Evolutionary conservation across 176 grass and related monocot genomes (phyloP), one percentile per base, ranked within the genome.

Genomic region (Microstegium vimineum): DNA sequence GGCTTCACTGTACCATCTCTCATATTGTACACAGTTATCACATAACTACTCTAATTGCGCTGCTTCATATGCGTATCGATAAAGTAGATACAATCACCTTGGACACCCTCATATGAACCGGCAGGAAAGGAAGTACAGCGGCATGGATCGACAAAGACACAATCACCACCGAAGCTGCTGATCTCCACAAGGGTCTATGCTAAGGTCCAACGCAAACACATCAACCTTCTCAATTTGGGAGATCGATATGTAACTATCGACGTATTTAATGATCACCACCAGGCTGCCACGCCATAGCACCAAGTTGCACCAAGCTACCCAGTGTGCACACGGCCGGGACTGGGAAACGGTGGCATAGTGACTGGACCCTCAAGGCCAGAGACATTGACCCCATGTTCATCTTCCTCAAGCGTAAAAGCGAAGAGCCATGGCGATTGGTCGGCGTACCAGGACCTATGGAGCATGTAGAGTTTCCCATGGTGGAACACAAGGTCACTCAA

Each of bases 71-170:
- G 3, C 1, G 23, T 33, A 8, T 36, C 36, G 38, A 68, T 12
- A 5, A 76, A 76, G 46, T 68, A 84, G 10, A 84, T 63, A 23
- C 2, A 28, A 10, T 76, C 62, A 42, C 36, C 73, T 43, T 69
- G 36, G 16, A 41, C 49, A 33, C 18, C 73, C 32, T 56, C 32
- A 75, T 76, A 27, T 12, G 68, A 49, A 42, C 46, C 37, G 17
- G 82, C 35, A 69, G 62, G 82, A 76, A 84, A 84, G 25, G 73
- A 67, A 20, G 76, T 84, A 73, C 62, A 76, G 61, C 35, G 28
- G 12, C 46, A 15, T 22, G 8, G 10, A 28, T 51, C 65, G 7
- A 76, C 51, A 14, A 77, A 84, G 7, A 76, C 9, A n/a, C 74
- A 78, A 2, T 85, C 66, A 1, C 74, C 74, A 49, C 27, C 38